These are phyloP conservation scores for Gracilaria domingensis DNA, from an alignment of 23 red algal species.

Conservation along the genomic window DNA sequence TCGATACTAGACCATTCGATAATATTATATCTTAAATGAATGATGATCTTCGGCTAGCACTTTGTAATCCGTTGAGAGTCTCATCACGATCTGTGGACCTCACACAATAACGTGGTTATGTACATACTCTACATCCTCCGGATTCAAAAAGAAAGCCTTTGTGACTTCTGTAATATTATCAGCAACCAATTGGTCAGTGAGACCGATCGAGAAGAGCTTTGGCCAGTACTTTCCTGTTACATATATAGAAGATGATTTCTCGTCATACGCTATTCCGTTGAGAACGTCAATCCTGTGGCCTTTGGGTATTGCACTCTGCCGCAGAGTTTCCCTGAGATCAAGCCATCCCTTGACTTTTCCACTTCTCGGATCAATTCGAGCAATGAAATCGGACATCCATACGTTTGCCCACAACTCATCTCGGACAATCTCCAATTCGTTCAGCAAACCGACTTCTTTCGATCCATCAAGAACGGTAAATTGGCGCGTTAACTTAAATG, in stretches of 20 bases:
- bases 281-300: conserved; percentile 78
- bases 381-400: conserved; percentile 71
- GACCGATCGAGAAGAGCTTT: conserved; percentile 73
- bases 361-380: conserved; percentile 68
- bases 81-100: background rate
- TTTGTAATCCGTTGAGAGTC: background rate
- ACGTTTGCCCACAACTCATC: conserved; percentile 90
- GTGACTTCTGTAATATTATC: conserved; percentile 35
- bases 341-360: conserved; percentile 71
- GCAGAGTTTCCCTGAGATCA: conserved; percentile 60
- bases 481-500: background rate
- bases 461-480: conserved; percentile 61
- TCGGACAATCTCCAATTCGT: conserved; percentile 79
- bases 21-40: no score
- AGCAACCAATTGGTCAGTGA: conserved; percentile 31
- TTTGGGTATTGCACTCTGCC: conserved; percentile 25
- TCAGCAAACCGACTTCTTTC: conserved; percentile 70
- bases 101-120: conserved; percentile 41
- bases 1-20: no score
- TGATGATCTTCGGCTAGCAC: background rate
- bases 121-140: conserved; percentile 41
- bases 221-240: conserved; percentile 96
- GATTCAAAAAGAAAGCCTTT: conserved; percentile 68
- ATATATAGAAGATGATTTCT: conserved; percentile 23
- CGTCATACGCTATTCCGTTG: conserved; percentile 92